These are phyloP conservation scores for Candida gorgasii DNA, from an alignment of 805 yeast genomes.

Conservation along the genomic window DNA sequence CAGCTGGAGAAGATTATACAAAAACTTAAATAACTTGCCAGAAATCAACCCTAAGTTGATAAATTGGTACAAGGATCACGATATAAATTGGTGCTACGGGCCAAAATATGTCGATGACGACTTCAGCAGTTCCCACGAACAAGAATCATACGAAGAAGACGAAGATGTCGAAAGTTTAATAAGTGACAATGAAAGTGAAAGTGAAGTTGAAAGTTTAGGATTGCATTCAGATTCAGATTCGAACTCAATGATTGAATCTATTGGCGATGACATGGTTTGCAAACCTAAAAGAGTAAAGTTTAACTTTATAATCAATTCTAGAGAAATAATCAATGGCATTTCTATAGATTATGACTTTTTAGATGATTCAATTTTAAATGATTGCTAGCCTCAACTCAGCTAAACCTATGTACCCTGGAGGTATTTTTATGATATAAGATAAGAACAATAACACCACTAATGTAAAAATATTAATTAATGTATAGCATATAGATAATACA, in stretches of 20 bases:
- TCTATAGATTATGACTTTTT: slow-evolving; percentile 45
- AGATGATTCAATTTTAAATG: slow-evolving; percentile 25
- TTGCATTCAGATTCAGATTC: slow-evolving; percentile 11
- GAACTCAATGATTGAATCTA: slow-evolving; percentile 6
- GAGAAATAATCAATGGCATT: slow-evolving; percentile 47
- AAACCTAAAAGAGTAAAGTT: slow-evolving; percentile 38
- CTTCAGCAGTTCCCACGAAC: background rate
- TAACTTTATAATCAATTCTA: slow-evolving; percentile 40
- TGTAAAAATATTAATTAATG: slow-evolving; percentile 2
- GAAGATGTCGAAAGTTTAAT: background rate
- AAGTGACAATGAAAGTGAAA: slow-evolving; percentile 10
- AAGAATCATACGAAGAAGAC: background rate
- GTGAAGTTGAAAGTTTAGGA: slow-evolving; percentile 6
- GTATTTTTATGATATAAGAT: background rate
- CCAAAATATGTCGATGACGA: slow-evolving; percentile 31
- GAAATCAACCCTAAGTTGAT: slow-evolving; percentile 45
- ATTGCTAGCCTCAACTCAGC: background rate
- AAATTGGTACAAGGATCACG: slow-evolving; percentile 57
- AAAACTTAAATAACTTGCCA: slow-evolving; percentile 27
- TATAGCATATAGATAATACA: slow-evolving; percentile 6
- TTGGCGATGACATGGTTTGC: background rate
- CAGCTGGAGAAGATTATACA: slow-evolving; percentile 42
- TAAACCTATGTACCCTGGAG: background rate
- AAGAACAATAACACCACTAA: background rate
- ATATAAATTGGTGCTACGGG: slow-evolving; percentile 56